Evolutionary conservation across 164 flowering plant genomes (phyloP).

Genomic region (Chimonanthus praecox): DNA sequence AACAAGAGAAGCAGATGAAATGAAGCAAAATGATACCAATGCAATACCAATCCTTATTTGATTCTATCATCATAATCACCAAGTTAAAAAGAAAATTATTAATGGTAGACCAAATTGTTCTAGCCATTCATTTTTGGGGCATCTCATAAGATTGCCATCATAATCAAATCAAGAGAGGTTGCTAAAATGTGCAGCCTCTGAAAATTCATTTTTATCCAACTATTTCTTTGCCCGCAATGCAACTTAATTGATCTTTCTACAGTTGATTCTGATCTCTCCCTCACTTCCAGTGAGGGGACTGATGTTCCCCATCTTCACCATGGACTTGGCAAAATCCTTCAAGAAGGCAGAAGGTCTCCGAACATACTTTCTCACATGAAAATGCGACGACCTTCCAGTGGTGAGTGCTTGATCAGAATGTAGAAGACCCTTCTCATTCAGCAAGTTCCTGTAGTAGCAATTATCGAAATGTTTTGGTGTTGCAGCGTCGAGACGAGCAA

Average conservation of each 20-base stretch:
- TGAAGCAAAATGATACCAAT: too few species aligned
- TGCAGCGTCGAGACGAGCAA: slow-evolving; percentile 15
- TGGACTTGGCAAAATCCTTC: slow-evolving; percentile 21
- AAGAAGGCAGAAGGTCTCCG: slow-evolving; percentile 11
- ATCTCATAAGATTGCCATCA: too few species aligned
- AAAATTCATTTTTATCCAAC: too few species aligned
- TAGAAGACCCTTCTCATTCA: slow-evolving; percentile 24
- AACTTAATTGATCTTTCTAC: slow-evolving; percentile 20
- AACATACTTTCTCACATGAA: slow-evolving; percentile 20
- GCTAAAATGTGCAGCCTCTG: too few species aligned
- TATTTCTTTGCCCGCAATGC: too few species aligned
- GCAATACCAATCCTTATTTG: too few species aligned
- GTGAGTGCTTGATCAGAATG: slow-evolving; percentile 32
- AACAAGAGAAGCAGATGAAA: too few species aligned
- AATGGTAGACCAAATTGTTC: too few species aligned
- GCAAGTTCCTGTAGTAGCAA: slow-evolving; percentile 19
- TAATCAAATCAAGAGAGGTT: too few species aligned
- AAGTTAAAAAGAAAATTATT: too few species aligned
- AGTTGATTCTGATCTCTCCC: slow-evolving; percentile 30
- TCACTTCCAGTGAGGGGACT: slow-evolving; percentile 22
- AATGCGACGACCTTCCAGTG: slow-evolving; percentile 15
- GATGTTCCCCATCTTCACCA: slow-evolving; percentile 35
- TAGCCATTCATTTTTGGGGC: too few species aligned
- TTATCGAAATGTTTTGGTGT: slow-evolving; percentile 25
- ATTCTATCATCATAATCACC: too few species aligned